Conservation (phyloP, 2,329 filamentous ascomycete genomes). For the Dothiorella sarmentorum region DNA sequence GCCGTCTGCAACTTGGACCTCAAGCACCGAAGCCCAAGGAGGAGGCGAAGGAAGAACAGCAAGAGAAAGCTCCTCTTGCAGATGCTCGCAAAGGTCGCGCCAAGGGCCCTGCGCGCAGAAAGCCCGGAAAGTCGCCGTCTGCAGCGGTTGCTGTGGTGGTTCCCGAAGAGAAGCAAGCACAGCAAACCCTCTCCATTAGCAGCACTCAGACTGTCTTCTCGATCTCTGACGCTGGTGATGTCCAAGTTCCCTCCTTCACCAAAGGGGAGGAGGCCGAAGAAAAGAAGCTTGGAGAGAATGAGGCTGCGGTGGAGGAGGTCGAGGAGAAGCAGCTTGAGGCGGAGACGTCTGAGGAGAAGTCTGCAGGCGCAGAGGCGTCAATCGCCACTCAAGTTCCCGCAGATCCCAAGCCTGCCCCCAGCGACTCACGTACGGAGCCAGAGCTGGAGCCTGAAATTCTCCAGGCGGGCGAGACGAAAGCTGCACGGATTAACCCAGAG, state of each 20-base stretch:
- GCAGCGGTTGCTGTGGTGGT: conserved; percentile 36
- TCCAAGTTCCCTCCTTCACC: conserved; percentile 29
- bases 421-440: neutral
- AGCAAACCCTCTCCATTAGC: neutral
- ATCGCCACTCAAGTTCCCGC: conserved; percentile 14
- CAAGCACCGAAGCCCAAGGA: conserved; percentile 71
- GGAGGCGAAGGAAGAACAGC: conserved; percentile 47
- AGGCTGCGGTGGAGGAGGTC: neutral
- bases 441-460: neutral
- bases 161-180: neutral
- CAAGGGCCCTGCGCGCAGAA: conserved; percentile 77
- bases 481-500: neutral
- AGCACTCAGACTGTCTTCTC: conserved; percentile 30
- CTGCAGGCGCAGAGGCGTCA: neutral
- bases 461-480: neutral
- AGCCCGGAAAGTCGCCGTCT: conserved; percentile 49
- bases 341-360: neutral
- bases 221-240: conserved; percentile 32
- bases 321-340: neutral
- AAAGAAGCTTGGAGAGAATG: too few relatives aligned
- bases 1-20: conserved; percentile 82
- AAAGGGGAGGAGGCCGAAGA: neutral
- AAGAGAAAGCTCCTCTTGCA: conserved; percentile 72
- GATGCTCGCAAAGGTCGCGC: conserved; percentile 91
- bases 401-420: conserved; percentile 11